Evolutionary conservation across 2,329 filamentous ascomycete genomes (phyloP).

Genomic region (Xylaria sp.): DNA sequence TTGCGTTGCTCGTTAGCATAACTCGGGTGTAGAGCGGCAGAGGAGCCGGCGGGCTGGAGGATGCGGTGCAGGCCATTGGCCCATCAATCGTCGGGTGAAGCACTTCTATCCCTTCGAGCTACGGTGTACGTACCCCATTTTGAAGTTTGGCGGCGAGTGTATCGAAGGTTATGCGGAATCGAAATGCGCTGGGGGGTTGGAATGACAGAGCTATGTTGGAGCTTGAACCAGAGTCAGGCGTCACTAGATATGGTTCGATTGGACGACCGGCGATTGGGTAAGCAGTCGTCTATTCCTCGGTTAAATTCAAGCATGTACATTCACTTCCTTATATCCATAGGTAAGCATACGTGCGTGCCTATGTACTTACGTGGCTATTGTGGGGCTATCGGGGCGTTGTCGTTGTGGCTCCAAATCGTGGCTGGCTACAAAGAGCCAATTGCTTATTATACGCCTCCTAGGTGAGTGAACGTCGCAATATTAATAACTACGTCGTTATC

Average conservation of each 20-base stretch:
- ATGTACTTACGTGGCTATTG: neutral
- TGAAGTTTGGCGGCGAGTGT: conserved; percentile 29
- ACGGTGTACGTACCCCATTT: conserved; percentile 40
- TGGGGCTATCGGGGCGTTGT: too few relatives aligned
- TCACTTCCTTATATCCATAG: too few relatives aligned
- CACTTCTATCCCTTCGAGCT: neutral
- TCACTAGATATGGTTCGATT: conserved; percentile 28
- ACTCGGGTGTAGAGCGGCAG: conserved; percentile 11
- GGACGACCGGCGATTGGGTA: conserved; percentile 19
- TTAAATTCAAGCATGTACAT: conserved; percentile 8
- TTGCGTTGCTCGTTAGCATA: conserved; percentile 45
- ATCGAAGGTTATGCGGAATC: conserved; percentile 17
- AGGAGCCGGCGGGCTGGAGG: conserved; percentile 1
- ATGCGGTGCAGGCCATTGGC: conserved; percentile 28
- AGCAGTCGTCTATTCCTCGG: conserved; percentile 37
- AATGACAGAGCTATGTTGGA: conserved; percentile 32
- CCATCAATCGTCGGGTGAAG: neutral
- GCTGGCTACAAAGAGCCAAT: too few relatives aligned
- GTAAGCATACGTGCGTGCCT: too few relatives aligned
- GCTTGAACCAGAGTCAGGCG: conserved; percentile 31
- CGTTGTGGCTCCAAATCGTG: too few relatives aligned
- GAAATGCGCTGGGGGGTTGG: neutral
- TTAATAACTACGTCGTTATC: too few relatives aligned
- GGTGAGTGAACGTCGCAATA: too few relatives aligned
- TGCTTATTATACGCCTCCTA: too few relatives aligned